Evolutionary conservation across 352 stramenopile genomes (phyloP), one percentile per base, ranked within the genome.

Genomic region (Phytophthora macrochlamydospora): DNA sequence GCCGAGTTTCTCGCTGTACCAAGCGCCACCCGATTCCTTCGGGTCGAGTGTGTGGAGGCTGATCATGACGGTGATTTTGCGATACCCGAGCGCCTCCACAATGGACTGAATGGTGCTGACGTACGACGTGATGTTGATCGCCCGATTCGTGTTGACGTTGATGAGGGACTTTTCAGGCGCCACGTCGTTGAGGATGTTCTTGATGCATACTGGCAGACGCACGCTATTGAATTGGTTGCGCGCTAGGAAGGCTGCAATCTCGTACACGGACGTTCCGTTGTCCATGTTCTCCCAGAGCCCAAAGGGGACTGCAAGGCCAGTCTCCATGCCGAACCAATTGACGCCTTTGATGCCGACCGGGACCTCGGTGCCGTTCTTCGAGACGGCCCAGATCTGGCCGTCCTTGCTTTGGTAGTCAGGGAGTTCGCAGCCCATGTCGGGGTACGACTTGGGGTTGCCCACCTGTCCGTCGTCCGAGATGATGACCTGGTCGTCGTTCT

Each of bases 241-340:
- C 6, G 78, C 56, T 29, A 92, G 33, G 62, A 90, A 92, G 2
- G 76, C 72, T 0, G 81, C 79, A 12, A 92, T 54, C 33, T 92
- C 75, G 50, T 92, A 90, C 58, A 77, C 75, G 0, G 83, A 78
- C 5, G 83, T 92, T 7, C 83, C 83, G 31, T 89, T 89, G 13
- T 86, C 57, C 44, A 75, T 65, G 68, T 92, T 92, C 12, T 90
- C 79, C 83, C 83, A 92, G 4, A 92, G 58, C 2, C 81, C 83
- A 29, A 92, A 87, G 2, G 83, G 83, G 35, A 92, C 83, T 1
- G 60, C 59, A 4, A 81, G 35, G 0, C 76, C 76, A 0, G 83
- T 92, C 55, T 92, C 83, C 83, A 92, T 92, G 33, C 81, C 83
- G 66, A 90, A 91, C 83, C 83, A 92, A 62, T 92, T 92, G 56